Percentiles rank a stretch among this genome's conserved stretches.
Conservation (phyloP, 352 stramenopile species). For the Blastocystis hominis region DNA sequence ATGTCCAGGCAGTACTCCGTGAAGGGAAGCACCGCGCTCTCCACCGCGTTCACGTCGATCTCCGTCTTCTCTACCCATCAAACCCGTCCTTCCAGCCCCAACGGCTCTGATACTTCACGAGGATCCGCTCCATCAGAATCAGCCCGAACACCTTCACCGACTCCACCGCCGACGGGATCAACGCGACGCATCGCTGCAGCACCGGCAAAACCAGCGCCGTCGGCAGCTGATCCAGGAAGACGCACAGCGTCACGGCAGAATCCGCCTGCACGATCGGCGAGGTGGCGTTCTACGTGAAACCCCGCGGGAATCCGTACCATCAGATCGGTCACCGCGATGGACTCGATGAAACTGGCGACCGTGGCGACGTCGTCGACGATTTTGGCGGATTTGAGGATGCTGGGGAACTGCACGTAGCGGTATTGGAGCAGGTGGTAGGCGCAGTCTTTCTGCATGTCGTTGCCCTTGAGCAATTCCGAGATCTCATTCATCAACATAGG, state of each 20-base stretch:
- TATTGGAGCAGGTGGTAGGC: slow-evolving; percentile 49
- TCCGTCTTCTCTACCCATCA: not conserved
- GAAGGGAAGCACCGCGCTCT: not conserved
- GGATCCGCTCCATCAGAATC: slow-evolving; percentile 21
- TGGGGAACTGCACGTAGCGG: slow-evolving; percentile 12
- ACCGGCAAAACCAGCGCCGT: not conserved
- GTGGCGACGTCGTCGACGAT: not conserved
- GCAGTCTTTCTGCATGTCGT: slow-evolving; percentile 13
- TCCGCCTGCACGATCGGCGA: slow-evolving; percentile 21
- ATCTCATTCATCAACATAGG: not conserved
- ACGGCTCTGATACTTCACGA: slow-evolving; percentile 17
- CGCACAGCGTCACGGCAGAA: not conserved
- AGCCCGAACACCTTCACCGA: not conserved
- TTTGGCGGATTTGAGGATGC: not conserved
- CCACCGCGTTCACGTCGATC: not conserved
- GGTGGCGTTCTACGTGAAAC: not conserved
- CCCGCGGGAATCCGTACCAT: not conserved
- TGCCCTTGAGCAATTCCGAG: not conserved
- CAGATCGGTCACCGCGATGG: not conserved
- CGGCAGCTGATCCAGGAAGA: not conserved
- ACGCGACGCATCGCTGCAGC: not conserved
- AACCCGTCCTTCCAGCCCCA: not conserved
- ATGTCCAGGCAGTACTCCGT: slow-evolving; percentile 3
- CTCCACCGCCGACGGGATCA: not conserved
- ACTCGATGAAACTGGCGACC: not conserved